phyloP scores from a whole-genome alignment of 495 filamentous ascomycete genomes.

The Xylona heveae region DNA sequence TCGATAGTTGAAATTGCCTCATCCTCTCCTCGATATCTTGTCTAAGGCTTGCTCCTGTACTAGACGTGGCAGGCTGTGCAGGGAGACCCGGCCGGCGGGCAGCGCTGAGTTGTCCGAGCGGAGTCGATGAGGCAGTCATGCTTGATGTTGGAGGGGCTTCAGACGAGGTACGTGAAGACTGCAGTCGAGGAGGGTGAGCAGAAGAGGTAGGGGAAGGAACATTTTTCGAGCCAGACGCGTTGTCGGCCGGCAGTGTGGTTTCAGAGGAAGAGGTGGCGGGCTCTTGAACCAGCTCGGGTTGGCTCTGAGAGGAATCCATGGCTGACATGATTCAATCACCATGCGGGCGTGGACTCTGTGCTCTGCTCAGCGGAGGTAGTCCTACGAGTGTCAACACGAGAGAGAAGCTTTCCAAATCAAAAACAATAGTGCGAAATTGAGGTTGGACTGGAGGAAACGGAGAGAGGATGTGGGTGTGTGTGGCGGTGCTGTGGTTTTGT shows the following conservation, averaged over 20 bases:
- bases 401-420: too few relatives aligned
- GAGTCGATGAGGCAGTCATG: constrained; percentile 59
- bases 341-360: too few relatives aligned
- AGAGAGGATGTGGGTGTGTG: too few relatives aligned
- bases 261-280: constrained; percentile 2
- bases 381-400: too few relatives aligned
- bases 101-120: constrained; percentile 61
- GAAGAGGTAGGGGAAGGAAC: neutral
- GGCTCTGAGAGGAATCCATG: too few relatives aligned
- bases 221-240: neutral
- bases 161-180: constrained; percentile 12
- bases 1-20: constrained; percentile 49
- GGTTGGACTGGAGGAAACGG: too few relatives aligned
- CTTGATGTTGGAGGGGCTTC: constrained; percentile 15
- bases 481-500: too few relatives aligned
- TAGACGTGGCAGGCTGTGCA: constrained; percentile 30
- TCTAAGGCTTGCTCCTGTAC: constrained; percentile 33
- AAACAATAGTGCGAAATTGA: too few relatives aligned
- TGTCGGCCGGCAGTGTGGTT: neutral
- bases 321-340: too few relatives aligned
- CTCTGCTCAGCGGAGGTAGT: too few relatives aligned
- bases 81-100: constrained; percentile 37
- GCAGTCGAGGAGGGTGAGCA: neutral
- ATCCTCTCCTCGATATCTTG: constrained; percentile 69
- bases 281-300: too few relatives aligned